A percentile compares a stretch with the other conserved stretches of the same genome.
Conservation (phyloP, 1,139 yeast genomes). For the Diutina neorugosa region DNA sequence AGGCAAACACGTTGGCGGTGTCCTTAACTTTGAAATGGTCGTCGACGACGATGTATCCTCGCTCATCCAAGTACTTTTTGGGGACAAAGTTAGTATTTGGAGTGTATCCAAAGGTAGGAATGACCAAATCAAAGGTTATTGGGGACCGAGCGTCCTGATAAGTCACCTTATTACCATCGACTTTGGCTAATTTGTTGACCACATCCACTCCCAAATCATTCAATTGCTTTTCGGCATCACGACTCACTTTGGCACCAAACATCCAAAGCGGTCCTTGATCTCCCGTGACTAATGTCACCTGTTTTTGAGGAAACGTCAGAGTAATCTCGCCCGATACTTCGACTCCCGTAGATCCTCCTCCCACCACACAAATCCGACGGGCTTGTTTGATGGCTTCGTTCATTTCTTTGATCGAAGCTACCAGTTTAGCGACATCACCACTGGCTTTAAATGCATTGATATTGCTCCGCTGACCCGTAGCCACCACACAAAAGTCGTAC, state of each 20-base stretch:
- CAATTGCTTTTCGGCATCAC: conserved; percentile 13
- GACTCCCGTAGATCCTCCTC: conserved; percentile 32
- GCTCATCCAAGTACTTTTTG: conserved; percentile 9
- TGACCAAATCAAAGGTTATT: conserved; percentile 17
- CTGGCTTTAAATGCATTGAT: conserved; percentile 8
- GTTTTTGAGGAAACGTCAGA: conserved; percentile 10
- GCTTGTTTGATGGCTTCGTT: conserved; percentile 12
- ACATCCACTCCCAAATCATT: conserved; percentile 15
- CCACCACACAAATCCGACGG: conserved; percentile 19
- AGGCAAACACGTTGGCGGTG: conserved; percentile 16
- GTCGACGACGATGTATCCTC: conserved; percentile 17
- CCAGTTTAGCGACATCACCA: conserved; percentile 8
- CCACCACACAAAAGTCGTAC: conserved; percentile 22
- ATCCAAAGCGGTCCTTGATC: conserved; percentile 13
- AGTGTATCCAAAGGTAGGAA: conserved; percentile 12
- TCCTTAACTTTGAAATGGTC: conserved; percentile 14
- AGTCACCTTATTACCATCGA: conserved; percentile 4
- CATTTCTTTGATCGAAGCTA: conserved; percentile 4
- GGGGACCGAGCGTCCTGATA: conserved; percentile 11
- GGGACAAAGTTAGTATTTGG: conserved; percentile 19
- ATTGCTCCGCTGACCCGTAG: conserved; percentile 18
- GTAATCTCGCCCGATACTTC: conserved; percentile 27
- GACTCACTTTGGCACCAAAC: conserved; percentile 9
- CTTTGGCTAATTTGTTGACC: conserved; percentile 12
- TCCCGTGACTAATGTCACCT: conserved; percentile 19